Percentiles rank a stretch among this genome's conserved stretches.
Evolutionary conservation across 2,329 filamentous ascomycete species (phyloP).

Genomic region (Aureobasidium uvarum): DNA sequence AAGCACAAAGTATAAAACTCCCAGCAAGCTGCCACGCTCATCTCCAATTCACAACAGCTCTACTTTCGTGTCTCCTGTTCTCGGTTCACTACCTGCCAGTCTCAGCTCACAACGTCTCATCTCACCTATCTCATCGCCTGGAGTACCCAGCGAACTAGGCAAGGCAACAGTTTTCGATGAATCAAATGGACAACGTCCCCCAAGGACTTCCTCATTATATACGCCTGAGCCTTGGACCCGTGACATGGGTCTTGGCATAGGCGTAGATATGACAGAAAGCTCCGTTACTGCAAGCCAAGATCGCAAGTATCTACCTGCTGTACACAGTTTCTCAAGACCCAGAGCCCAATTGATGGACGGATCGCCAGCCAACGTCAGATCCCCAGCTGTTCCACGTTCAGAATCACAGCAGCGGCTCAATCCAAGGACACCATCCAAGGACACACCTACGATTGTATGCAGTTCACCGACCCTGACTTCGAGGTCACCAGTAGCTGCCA

Average conservation of each 20-base stretch:
- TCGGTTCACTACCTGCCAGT: neutral
- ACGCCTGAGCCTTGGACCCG: neutral
- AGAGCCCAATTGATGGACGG: neutral
- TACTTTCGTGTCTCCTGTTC: slow-evolving; percentile 1
- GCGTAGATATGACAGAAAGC: neutral
- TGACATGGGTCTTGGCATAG: slow-evolving; percentile 12
- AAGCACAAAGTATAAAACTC: neutral
- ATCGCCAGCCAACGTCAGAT: neutral
- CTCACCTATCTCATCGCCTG: neutral
- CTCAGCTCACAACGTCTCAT: neutral
- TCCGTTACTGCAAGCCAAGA: neutral
- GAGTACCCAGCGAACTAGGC: neutral
- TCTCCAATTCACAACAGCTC: slow-evolving; percentile 6
- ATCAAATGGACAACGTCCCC: neutral
- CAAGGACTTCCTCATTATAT: slow-evolving; percentile 1
- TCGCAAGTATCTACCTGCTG: slow-evolving; percentile 14
- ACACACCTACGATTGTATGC: slow-evolving; percentile 32
- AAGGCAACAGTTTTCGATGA: neutral
- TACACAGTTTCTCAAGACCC: slow-evolving; percentile 33
- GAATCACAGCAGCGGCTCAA: neutral
- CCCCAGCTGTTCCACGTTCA: neutral
- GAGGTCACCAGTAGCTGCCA: slow-evolving; percentile 17
- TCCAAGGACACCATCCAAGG: slow-evolving; percentile 26
- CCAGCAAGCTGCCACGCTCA: slow-evolving; percentile 10
- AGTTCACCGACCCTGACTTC: slow-evolving; percentile 26